Conservation (phyloP, 306 rosid genomes). For the Trifolium pratense region DNA sequence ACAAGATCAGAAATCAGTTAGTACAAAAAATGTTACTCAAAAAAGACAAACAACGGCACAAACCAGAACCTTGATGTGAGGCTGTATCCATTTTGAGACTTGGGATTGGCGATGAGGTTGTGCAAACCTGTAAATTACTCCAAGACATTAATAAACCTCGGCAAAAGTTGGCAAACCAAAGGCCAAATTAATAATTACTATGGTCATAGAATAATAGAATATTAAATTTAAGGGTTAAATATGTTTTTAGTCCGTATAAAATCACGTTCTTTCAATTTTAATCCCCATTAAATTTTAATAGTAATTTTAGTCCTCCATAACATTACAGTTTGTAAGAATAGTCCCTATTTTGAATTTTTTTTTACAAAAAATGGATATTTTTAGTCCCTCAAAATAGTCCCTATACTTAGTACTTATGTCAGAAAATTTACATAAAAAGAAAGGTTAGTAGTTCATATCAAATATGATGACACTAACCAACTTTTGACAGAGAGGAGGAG, state of each 20-base stretch:
- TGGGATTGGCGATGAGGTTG: conserved; percentile 85
- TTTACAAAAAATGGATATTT: too few relatives aligned
- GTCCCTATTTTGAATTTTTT: too few relatives aligned
- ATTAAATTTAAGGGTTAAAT: not conserved
- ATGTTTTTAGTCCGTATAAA: too few relatives aligned
- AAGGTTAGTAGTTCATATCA: conserved; percentile 10
- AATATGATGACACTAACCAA: conserved; percentile 17
- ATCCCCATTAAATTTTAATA: too few relatives aligned
- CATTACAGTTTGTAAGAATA: too few relatives aligned
- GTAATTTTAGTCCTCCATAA: too few relatives aligned
- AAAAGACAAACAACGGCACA: conserved; percentile 27
- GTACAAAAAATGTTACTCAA: conserved; percentile 37
- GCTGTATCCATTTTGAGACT: conserved; percentile 90
- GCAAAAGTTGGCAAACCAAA: conserved; percentile 22
- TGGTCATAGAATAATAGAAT: conserved; percentile 13
- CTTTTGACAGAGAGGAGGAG: not conserved
- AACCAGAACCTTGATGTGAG: conserved; percentile 81
- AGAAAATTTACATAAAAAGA: conserved; percentile 22
- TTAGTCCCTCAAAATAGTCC: too few relatives aligned
- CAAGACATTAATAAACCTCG: conserved; percentile 25
- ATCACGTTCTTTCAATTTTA: too few relatives aligned
- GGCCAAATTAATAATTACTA: conserved; percentile 23
- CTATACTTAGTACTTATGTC: not conserved
- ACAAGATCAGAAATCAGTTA: conserved; percentile 45
- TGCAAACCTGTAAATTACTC: conserved; percentile 67